Evolutionary conservation across 768 basidiomycete species (phyloP).

Genomic region (Lentinula guzmanii): DNA sequence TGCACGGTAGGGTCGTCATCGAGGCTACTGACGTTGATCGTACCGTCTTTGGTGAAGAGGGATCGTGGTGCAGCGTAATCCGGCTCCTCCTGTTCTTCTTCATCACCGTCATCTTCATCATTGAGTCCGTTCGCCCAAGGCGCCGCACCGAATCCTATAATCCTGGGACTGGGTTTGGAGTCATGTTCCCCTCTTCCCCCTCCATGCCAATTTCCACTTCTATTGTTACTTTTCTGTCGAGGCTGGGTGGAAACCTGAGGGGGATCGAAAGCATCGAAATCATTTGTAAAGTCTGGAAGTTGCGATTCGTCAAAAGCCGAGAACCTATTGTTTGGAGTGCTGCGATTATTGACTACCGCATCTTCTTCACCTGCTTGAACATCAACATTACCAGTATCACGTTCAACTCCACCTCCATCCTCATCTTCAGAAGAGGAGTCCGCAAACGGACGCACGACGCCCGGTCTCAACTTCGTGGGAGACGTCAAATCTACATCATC

Average conservation of each 20-base stretch:
- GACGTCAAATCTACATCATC: constrained; percentile 4
- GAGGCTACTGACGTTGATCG: constrained; percentile 1
- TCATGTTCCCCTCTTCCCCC: not conserved
- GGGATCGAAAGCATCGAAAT: not conserved
- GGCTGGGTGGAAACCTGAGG: not conserved
- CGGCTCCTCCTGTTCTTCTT: not conserved
- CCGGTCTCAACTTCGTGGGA: not conserved
- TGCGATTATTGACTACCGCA: not conserved
- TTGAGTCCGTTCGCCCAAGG: not conserved
- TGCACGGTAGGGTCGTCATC: not conserved
- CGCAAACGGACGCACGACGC: not conserved
- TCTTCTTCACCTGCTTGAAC: too few relatives aligned
- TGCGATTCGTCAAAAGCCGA: not conserved
- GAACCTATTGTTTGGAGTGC: not conserved
- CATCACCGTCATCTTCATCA: not conserved
- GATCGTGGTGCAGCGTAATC: not conserved
- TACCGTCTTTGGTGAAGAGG: not conserved
- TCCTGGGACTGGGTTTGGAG: too few relatives aligned
- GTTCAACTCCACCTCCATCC: not conserved
- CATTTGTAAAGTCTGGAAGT: constrained; percentile 1
- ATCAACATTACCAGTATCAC: not conserved
- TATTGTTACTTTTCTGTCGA: not conserved
- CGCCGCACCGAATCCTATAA: not conserved
- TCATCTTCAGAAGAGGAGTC: not conserved
- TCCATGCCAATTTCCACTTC: not conserved